Evolutionary conservation across 805 yeast genomes (phyloP).

Genomic region (Starmerella etchellsii): DNA sequence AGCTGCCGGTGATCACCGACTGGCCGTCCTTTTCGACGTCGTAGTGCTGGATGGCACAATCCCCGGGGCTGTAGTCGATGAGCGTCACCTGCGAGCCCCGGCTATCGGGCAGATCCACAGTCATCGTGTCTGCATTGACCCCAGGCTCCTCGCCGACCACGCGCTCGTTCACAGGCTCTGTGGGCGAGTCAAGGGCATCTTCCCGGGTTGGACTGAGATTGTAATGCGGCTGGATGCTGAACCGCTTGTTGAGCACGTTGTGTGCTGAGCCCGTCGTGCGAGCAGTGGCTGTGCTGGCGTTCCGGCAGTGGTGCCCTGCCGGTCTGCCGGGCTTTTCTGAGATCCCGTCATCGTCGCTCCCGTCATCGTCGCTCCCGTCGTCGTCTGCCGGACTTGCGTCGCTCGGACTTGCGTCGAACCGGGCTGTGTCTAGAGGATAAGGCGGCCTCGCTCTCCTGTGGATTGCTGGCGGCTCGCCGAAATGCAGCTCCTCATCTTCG

Average conservation of each 20-base stretch:
- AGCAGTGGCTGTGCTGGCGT: background rate
- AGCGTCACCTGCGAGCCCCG: slow-evolving; percentile 43
- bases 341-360: no score
- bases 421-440: no score
- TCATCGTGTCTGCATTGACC: slow-evolving; percentile 38
- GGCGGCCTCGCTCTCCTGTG: no score
- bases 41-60: slow-evolving; percentile 35
- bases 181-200: background rate
- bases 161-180: background rate
- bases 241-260: slow-evolving; percentile 2
- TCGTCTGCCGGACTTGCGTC: no score
- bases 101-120: slow-evolving; percentile 35
- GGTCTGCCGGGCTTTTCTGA: no score
- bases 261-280: background rate
- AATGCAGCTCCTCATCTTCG: no score
- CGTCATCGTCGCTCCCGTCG: no score
- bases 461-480: no score
- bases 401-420: no score
- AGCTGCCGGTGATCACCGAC: slow-evolving; percentile 21
- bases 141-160: slow-evolving; percentile 49
- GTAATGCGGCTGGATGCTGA: slow-evolving; percentile 12
- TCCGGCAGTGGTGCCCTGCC: background rate
- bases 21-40: slow-evolving; percentile 28
- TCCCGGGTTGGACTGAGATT: background rate
- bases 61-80: slow-evolving; percentile 36